phyloP scores from a whole-genome alignment of 768 basidiomycete species.

The Lactarius quietus region DNA sequence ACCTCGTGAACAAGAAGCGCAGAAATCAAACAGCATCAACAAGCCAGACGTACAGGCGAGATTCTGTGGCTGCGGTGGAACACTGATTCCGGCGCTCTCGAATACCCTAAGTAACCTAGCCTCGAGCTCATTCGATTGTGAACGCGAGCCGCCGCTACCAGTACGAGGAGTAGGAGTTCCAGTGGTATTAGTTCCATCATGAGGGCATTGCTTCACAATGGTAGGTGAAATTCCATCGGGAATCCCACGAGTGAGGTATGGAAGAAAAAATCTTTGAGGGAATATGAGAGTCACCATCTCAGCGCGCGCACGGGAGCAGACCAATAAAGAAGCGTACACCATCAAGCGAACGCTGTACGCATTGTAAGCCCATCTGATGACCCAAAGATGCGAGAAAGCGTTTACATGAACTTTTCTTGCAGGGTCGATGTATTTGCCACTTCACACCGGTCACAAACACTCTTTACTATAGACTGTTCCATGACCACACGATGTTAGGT shows the following conservation, averaged over 20 bases:
- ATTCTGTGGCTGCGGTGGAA: conserved; percentile 2
- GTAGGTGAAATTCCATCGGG: background rate
- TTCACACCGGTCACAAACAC: background rate
- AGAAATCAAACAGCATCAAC: background rate
- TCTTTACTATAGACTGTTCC: background rate
- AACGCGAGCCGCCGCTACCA: background rate
- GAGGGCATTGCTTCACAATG: background rate
- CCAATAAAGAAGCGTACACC: conserved; percentile 13
- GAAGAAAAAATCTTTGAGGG: conserved; percentile 14
- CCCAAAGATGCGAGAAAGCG: background rate
- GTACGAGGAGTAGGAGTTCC: background rate
- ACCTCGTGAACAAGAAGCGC: conserved; percentile 1
- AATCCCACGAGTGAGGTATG: background rate
- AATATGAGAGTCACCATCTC: background rate
- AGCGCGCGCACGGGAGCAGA: background rate
- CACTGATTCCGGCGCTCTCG: conserved; percentile 2
- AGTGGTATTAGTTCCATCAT: background rate
- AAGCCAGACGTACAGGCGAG: conserved; percentile 8
- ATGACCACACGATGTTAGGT: background rate
- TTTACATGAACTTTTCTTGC: conserved; percentile 12
- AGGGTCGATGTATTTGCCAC: background rate
- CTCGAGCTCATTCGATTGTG: conserved; percentile 1
- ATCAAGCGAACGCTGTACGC: background rate
- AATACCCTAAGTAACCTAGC: conserved; percentile 4
- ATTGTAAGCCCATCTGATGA: conserved; percentile 2